Conservation (phyloP, 2,329 filamentous ascomycete genomes). For the Aspergillus caelatus region DNA sequence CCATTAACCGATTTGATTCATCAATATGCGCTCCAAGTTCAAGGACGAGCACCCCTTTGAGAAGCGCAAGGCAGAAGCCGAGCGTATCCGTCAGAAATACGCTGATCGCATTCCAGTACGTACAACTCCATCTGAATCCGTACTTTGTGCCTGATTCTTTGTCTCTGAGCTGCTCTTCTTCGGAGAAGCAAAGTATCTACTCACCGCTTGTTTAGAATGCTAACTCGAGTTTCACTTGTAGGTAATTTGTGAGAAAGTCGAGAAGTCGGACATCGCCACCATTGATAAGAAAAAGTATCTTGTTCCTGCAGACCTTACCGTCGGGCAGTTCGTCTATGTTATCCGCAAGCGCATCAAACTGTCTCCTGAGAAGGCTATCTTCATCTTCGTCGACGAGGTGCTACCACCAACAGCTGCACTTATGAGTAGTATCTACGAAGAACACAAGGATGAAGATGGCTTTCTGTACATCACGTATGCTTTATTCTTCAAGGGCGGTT, state of each 20-base stretch:
- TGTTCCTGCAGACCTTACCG: conserved; percentile 94
- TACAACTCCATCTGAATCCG: conserved; percentile 7
- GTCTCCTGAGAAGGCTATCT: conserved; percentile 98
- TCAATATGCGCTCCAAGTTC: conserved; percentile 96
- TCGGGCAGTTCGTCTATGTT: conserved; percentile 99
- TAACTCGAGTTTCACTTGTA: conserved; percentile 45
- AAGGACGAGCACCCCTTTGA: conserved; percentile 99
- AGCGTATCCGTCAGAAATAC: conserved; percentile 99
- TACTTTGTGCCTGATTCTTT: background rate
- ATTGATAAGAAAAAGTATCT: conserved; percentile 99
- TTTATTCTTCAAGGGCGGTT: background rate
- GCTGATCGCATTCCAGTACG: conserved; percentile 95
- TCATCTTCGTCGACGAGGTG: conserved; percentile 99
- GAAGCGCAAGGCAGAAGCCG: conserved; percentile 99
- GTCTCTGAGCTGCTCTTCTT: background rate
- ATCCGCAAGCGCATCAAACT: conserved; percentile 99
- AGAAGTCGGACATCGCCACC: conserved; percentile 98
- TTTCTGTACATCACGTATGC: conserved; percentile 96
- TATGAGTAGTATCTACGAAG: conserved; percentile 99
- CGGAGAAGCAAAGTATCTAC: conserved; percentile 4
- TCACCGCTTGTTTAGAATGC: conserved; percentile 37
- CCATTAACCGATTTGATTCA: conserved; percentile 8
- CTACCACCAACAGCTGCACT: conserved; percentile 93
- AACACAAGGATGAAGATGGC: conserved; percentile 88
- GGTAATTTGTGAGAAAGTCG: conserved; percentile 99